A percentile compares a stretch with the other conserved stretches of the same genome.
Conservation (phyloP, 1,284 basidiomycete genomes). For the Athelia sp. region DNA sequence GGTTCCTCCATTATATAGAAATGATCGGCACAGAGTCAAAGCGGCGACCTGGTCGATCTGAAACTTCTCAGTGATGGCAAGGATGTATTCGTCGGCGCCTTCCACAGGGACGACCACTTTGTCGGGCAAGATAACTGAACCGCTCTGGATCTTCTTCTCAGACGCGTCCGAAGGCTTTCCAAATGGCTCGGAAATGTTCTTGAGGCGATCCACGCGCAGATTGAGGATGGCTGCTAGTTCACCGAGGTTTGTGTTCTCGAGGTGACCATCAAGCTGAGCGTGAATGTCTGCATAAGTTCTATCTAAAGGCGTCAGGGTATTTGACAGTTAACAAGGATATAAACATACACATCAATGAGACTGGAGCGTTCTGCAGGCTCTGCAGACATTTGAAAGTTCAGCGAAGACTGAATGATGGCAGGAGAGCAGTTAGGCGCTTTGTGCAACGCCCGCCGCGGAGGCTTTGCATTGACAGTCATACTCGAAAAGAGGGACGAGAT, state of each 20-base stretch:
- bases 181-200: slow-evolving; percentile 54
- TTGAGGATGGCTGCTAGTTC: slow-evolving; percentile 54
- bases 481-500: too few species aligned
- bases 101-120: slow-evolving; percentile 58
- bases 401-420: background rate
- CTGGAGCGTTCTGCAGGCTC: slow-evolving; percentile 41
- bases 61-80: slow-evolving; percentile 66
- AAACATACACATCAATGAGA: slow-evolving; percentile 43
- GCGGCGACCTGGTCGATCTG: slow-evolving; percentile 75
- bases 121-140: slow-evolving; percentile 60
- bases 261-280: slow-evolving; percentile 49
- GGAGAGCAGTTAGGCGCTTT: too few species aligned
- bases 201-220: slow-evolving; percentile 52
- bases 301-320: slow-evolving; percentile 1
- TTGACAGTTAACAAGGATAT: background rate
- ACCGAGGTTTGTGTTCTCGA: slow-evolving; percentile 49
- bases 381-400: slow-evolving; percentile 29
- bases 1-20: slow-evolving; percentile 72
- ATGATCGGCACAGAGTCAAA: slow-evolving; percentile 66
- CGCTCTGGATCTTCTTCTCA: slow-evolving; percentile 58
- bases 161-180: slow-evolving; percentile 65
- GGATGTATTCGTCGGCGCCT: slow-evolving; percentile 57
- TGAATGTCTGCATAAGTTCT: slow-evolving; percentile 69
- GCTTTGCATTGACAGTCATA: too few species aligned
- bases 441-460: too few species aligned